Percentiles rank a stretch among this genome's conserved stretches.
Conservation (phyloP, 306 rosid genomes). For the Gillenia trifoliata region DNA sequence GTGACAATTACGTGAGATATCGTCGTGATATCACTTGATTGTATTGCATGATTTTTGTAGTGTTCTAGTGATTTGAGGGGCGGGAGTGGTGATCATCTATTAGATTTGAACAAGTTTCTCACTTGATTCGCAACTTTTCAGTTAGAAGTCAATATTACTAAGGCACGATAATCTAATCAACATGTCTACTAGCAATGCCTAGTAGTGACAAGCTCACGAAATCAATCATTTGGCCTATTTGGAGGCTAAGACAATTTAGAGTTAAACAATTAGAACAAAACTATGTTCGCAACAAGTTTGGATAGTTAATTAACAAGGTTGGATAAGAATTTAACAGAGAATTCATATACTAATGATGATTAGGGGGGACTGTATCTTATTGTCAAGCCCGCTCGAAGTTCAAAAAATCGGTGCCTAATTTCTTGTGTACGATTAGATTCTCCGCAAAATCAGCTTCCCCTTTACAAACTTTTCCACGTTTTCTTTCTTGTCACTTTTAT, state of each 20-base stretch:
- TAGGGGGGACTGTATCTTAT: neutral
- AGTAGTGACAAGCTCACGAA: neutral
- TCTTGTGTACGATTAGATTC: slow-evolving; percentile 37
- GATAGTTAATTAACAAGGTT: no score
- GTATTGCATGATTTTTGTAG: neutral
- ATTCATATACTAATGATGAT: neutral
- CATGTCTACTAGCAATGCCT: neutral
- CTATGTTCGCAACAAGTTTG: neutral
- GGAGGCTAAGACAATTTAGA: neutral
- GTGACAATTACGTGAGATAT: neutral
- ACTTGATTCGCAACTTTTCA: no score
- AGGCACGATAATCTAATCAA: neutral
- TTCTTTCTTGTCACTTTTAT: neutral
- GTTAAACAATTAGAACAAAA: neutral
- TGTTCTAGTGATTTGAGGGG: neutral
- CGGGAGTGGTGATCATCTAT: rapidly evolving
- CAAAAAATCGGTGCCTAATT: slow-evolving; percentile 65
- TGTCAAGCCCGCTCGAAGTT: neutral
- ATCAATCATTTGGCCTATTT: no score
- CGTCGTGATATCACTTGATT: neutral
- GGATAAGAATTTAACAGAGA: no score
- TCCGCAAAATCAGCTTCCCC: slow-evolving; percentile 30
- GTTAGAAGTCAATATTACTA: no score
- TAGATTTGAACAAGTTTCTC: neutral
- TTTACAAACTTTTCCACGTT: slow-evolving; percentile 23